These are phyloP conservation scores for Radiomyces spectabilis DNA, from an alignment of 192 early-diverging fungal species.

Conservation along the genomic window DNA sequence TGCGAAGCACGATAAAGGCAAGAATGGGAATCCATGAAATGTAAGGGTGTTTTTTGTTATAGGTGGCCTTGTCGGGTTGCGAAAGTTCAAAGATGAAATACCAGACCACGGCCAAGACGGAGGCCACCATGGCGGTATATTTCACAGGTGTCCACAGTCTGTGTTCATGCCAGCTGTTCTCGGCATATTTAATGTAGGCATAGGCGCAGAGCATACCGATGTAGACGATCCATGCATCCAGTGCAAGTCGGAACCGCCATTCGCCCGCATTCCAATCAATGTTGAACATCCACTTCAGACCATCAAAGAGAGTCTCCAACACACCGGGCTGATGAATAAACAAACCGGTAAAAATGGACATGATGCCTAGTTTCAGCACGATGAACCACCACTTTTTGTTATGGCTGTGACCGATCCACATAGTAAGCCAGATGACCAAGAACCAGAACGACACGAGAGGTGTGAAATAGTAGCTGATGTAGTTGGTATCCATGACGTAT, in stretches of 20 bases:
- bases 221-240: slow-evolving; percentile 65
- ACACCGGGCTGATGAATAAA: slow-evolving; percentile 36
- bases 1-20: slow-evolving; percentile 62
- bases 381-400: slow-evolving; percentile 46
- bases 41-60: slow-evolving; percentile 64
- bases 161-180: slow-evolving; percentile 24
- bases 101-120: slow-evolving; percentile 33
- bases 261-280: slow-evolving; percentile 62
- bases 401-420: slow-evolving; percentile 41
- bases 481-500: slow-evolving; percentile 63
- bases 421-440: slow-evolving; percentile 59
- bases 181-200: slow-evolving; percentile 32
- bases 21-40: slow-evolving; percentile 56
- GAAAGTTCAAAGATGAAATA: slow-evolving; percentile 52
- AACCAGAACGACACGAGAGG: slow-evolving; percentile 72
- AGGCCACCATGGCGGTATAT: slow-evolving; percentile 23
- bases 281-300: slow-evolving; percentile 33
- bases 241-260: slow-evolving; percentile 62
- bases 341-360: slow-evolving; percentile 25
- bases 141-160: slow-evolving; percentile 36
- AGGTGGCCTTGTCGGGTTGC: slow-evolving; percentile 44
- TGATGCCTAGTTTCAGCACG: slow-evolving; percentile 42
- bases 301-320: slow-evolving; percentile 35
- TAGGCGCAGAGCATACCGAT: slow-evolving; percentile 61
- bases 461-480: slow-evolving; percentile 76